phyloP scores from a whole-genome alignment of 2,329 filamentous ascomycete species.

The Fusarium citri region DNA sequence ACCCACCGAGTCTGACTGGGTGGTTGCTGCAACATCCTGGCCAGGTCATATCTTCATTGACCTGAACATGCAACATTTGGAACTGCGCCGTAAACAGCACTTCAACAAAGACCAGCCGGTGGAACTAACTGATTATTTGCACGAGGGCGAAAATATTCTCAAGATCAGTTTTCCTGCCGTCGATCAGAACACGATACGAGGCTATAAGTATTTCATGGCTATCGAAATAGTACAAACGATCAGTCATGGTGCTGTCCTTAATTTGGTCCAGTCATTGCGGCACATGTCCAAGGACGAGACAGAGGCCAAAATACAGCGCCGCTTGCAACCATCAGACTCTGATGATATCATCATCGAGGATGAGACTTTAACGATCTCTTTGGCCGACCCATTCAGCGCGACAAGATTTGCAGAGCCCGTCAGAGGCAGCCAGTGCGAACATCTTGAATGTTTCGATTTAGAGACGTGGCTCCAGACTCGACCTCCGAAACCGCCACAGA shows the following conservation, averaged over 20 bases:
- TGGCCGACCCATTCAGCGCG: conserved; percentile 75
- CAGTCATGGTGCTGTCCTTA: conserved; percentile 58
- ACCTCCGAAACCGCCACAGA: conserved; percentile 55
- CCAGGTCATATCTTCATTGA: conserved; percentile 75
- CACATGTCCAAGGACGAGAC: conserved; percentile 61
- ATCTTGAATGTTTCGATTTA: conserved; percentile 92
- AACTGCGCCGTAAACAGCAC: conserved; percentile 74
- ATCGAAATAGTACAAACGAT: conserved; percentile 76
- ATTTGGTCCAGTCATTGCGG: conserved; percentile 52
- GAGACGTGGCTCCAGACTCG: conserved; percentile 81
- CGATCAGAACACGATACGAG: conserved; percentile 43
- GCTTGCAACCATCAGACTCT: conserved; percentile 51
- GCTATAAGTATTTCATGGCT: conserved; percentile 66
- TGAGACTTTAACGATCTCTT: conserved; percentile 66
- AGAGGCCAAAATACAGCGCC: conserved; percentile 66
- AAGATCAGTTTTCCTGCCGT: conserved; percentile 58
- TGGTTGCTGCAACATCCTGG: conserved; percentile 74
- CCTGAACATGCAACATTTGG: conserved; percentile 71
- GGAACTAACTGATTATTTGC: conserved; percentile 74
- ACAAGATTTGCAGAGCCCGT: conserved; percentile 77
- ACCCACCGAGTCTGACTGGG: conserved; percentile 68
- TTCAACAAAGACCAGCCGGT: conserved; percentile 80
- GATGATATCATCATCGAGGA: conserved; percentile 73
- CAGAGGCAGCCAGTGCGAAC: conserved; percentile 75
- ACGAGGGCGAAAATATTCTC: conserved; percentile 71